phyloP scores from a whole-genome alignment of 2,329 filamentous ascomycete genomes.

The Corynespora cassiicola region DNA sequence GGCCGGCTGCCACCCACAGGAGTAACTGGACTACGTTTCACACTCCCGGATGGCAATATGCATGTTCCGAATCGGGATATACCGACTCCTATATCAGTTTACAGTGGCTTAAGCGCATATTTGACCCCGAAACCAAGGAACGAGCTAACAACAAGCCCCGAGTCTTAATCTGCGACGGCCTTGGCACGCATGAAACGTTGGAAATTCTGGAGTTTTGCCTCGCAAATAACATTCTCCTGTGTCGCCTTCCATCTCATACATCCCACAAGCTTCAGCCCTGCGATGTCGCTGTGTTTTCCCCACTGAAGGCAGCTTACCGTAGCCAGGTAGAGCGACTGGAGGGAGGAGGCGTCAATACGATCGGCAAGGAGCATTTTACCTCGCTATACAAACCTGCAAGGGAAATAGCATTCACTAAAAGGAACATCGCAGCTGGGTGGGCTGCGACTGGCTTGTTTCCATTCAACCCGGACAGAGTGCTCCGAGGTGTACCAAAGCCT shows the following conservation, averaged over 20 bases:
- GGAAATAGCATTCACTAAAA: constrained; percentile 25
- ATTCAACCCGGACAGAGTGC: constrained; percentile 40
- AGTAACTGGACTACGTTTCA: constrained; percentile 11
- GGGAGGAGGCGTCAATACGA: constrained; percentile 10
- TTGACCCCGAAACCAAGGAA: constrained; percentile 38
- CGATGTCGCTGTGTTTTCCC: constrained; percentile 14
- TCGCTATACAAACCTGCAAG: constrained; percentile 29
- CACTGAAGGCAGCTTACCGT: constrained; percentile 16
- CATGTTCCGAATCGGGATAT: constrained; percentile 13
- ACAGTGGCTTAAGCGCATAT: constrained; percentile 40
- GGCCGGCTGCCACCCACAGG: constrained; percentile 8
- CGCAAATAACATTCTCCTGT: constrained; percentile 32
- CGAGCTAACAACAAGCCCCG: constrained; percentile 28
- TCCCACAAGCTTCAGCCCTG: too few species aligned
- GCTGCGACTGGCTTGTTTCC: constrained; percentile 30
- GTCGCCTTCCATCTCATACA: constrained; percentile 7
- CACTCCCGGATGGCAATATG: constrained; percentile 18
- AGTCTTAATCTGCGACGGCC: constrained; percentile 3
- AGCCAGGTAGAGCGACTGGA: constrained; percentile 17
- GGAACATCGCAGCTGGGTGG: constrained; percentile 37
- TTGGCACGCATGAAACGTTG: constrained; percentile 39
- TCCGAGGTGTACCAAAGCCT: constrained; percentile 30
- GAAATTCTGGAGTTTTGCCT: constrained; percentile 37
- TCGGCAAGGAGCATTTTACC: constrained; percentile 23
- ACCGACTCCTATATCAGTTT: constrained; percentile 38